These are phyloP conservation scores for Clitopilus hobsonii DNA, from an alignment of 768 basidiomycete species.

Conservation along the genomic window DNA sequence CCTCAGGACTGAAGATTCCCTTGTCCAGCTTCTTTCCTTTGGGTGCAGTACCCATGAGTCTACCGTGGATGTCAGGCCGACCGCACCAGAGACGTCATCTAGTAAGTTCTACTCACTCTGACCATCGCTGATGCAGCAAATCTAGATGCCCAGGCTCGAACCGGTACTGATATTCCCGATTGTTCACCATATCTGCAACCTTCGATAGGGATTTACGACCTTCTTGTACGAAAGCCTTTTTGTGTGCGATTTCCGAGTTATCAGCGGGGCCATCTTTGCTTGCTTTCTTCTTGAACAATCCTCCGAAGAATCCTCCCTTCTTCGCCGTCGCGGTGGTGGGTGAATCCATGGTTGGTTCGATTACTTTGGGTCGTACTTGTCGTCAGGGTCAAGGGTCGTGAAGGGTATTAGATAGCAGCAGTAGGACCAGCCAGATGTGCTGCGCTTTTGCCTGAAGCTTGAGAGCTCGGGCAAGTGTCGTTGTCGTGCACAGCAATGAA, in stretches of 20 bases:
- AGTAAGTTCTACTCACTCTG: constrained; percentile 12
- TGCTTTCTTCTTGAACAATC: constrained; percentile 1
- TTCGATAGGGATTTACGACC: constrained; percentile 16
- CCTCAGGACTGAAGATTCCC: constrained; percentile 13
- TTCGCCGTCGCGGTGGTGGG: background rate
- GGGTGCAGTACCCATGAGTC: constrained; percentile 16
- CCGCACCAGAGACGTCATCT: background rate
- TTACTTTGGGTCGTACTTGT: background rate
- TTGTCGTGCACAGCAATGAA: background rate
- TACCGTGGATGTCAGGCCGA: constrained; percentile 4
- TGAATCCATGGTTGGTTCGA: background rate
- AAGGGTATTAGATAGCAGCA: background rate
- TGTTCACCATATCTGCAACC: constrained; percentile 16
- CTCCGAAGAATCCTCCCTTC: background rate
- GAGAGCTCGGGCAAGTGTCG: background rate
- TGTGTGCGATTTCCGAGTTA: constrained; percentile 11
- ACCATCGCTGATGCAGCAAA: constrained; percentile 16
- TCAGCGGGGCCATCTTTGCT: constrained; percentile 3
- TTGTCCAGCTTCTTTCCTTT: constrained; percentile 19
- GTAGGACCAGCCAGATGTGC: background rate
- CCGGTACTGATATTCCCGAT: constrained; percentile 13
- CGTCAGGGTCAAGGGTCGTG: background rate
- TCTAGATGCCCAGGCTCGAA: constrained; percentile 13
- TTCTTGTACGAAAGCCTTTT: constrained; percentile 14
- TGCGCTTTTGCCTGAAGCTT: background rate